phyloP scores from a whole-genome alignment of 2,329 filamentous ascomycete genomes.

The Diatrype stigma region DNA sequence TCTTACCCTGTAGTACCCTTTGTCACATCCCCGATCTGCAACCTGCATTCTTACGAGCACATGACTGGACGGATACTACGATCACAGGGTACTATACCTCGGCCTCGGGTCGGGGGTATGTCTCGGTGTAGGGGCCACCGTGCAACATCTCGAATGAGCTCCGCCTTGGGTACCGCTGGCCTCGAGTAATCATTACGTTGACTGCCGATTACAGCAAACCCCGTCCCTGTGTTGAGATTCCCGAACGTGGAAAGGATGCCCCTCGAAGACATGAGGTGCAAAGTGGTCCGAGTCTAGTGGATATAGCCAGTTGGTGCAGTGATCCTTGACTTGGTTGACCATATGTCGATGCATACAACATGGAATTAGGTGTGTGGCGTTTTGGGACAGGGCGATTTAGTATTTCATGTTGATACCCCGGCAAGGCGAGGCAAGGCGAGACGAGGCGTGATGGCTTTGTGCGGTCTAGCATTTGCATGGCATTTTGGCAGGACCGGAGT shows the following conservation, averaged over 20 bases:
- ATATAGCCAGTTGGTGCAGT: not conserved
- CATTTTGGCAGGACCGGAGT: constrained; percentile 4
- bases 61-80: constrained; percentile 6
- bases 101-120: constrained; percentile 13
- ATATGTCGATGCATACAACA: not conserved
- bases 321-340: not conserved
- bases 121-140: constrained; percentile 9
- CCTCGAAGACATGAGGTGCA: not conserved
- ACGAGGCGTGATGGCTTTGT: not conserved
- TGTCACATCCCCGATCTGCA: constrained; percentile 5
- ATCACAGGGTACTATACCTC: constrained; percentile 12
- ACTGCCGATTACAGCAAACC: constrained; percentile 14
- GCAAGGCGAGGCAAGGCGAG: constrained; percentile 1
- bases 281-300: not conserved
- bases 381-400: constrained; percentile 24
- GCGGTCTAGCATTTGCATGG: constrained; percentile 2
- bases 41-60: constrained; percentile 7
- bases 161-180: constrained; percentile 5
- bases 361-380: constrained; percentile 17
- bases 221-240: constrained; percentile 1
- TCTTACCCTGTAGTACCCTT: not conserved
- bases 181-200: constrained; percentile 9
- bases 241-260: constrained; percentile 3
- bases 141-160: constrained; percentile 16
- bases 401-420: constrained; percentile 20